Base-by-base conservation (phyloP, 148 eudicot species). In the Linanthus parryae region DNA sequence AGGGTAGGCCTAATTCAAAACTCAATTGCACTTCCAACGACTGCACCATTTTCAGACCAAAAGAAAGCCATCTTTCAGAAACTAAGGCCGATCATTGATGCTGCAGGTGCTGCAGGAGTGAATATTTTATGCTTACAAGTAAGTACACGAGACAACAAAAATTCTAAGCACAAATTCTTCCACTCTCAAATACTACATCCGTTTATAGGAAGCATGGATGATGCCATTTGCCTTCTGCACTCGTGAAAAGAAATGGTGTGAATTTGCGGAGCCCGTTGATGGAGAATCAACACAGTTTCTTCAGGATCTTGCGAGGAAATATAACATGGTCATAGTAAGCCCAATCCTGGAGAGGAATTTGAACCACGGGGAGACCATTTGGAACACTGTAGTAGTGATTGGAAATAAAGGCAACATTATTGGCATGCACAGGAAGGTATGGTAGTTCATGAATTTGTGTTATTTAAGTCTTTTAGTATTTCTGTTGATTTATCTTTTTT, bases 211-310 rank as follows among this genome's bases (percentile, higher is more conserved):
- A 65, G 95, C 94, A 58, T 91, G 98, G 98, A 87, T 67, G 36
- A 87, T 91, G 98, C 98, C 98, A 35, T 91, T 91, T 73, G 98
- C 90, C 52, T 84, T 91, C 64, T 91, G 98, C 63, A 91, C 98
- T 36, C 84, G 95, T 19, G 98, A 91, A 69, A 91, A 91, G 65
- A 79, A 81, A 51, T 86, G 95, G 95, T 85, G 95, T 65, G 98
- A 91, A 69, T 91, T 91, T 44, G 94, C 95, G 5, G 98, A 91
- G 83, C 79, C 95, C 8, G 59, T 68, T 44, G 80, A 91, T 69
- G 98, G 98, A 36, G 98, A 87, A 58, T 91, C 98, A 30, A 91
- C 94, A 27, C 78, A 73, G 39, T 81, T 86, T 67, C 72, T 91
- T 52, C 95, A 73, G 65, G 81, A 65, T 18, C 58, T 91, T 76